These are phyloP conservation scores for Apocynum venetum DNA, from an alignment of 257 asterid genomes.

Conservation along the genomic window DNA sequence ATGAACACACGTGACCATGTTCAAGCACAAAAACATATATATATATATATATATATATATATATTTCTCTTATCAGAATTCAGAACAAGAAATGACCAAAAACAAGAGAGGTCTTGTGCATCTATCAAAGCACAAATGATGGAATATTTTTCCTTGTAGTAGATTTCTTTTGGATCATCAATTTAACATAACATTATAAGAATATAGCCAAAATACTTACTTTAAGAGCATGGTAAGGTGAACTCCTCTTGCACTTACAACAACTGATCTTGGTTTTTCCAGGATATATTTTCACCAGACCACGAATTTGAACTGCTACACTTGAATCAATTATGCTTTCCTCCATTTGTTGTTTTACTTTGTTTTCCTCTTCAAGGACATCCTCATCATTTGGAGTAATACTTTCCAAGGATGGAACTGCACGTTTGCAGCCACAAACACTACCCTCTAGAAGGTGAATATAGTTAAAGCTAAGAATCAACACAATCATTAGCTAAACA, in stretches of 20 bases:
- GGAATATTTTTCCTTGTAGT: not conserved
- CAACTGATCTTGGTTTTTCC: conserved; percentile 65
- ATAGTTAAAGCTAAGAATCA: conserved; percentile 1
- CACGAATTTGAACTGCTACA: conserved; percentile 77
- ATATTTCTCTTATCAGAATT: not conserved
- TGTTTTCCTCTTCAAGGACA: conserved; percentile 76
- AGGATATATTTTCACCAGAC: conserved; percentile 73
- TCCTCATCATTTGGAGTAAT: conserved; percentile 73
- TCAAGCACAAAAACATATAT: not conserved
- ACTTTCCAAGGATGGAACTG: conserved; percentile 50
- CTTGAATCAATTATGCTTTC: conserved; percentile 43
- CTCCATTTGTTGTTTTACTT: conserved; percentile 57
- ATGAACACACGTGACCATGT: not conserved
- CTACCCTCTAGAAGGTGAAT: conserved; percentile 57
- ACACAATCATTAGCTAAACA: not conserved
- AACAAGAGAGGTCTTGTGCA: not conserved
- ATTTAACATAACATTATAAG: not conserved
- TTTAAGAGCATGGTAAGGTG: conserved; percentile 87
- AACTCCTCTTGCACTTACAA: conserved; percentile 68
- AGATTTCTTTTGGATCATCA: not conserved
- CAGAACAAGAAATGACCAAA: not conserved
- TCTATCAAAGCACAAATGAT: not conserved
- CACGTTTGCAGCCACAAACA: conserved; percentile 65
- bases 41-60: not conserved
- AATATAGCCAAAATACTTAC: conserved; percentile 23